Evolutionary conservation across 2,329 filamentous ascomycete genomes (phyloP).

Genomic region (Pseudohalonectria lignicola): DNA sequence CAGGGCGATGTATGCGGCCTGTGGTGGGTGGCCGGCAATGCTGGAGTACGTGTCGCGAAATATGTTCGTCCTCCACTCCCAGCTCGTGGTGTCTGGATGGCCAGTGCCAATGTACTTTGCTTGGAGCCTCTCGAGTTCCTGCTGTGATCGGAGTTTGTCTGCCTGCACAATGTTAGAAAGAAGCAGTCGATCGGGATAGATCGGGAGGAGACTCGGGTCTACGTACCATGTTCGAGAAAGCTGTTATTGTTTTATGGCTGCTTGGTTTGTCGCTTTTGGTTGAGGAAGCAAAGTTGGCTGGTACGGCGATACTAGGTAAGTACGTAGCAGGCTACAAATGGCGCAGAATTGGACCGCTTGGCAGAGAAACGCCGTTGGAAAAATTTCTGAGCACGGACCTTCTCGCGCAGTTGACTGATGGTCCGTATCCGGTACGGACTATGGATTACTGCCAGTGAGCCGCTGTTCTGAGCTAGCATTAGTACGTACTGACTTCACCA

Average conservation of each 20-base stretch:
- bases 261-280: neutral
- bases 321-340: no score
- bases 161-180: slow-evolving; percentile 58
- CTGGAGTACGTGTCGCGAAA: slow-evolving; percentile 85
- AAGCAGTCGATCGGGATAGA: neutral
- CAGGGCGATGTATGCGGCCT: slow-evolving; percentile 81
- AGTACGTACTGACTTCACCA: no score
- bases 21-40: slow-evolving; percentile 79
- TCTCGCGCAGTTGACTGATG: no score
- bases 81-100: slow-evolving; percentile 91
- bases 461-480: no score
- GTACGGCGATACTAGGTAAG: no score
- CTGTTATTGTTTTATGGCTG: neutral
- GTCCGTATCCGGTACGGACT: no score
- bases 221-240: slow-evolving; percentile 11
- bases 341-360: no score
- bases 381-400: no score
- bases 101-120: slow-evolving; percentile 93
- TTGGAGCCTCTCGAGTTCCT: slow-evolving; percentile 95
- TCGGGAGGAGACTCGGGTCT: neutral
- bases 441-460: no score
- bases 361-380: no score
- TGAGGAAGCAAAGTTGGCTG: no score
- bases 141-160: slow-evolving; percentile 94
- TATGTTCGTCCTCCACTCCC: slow-evolving; percentile 96